These are phyloP conservation scores for Evernia prunastri DNA, from an alignment of 495 filamentous ascomycete genomes.

Conservation along the genomic window DNA sequence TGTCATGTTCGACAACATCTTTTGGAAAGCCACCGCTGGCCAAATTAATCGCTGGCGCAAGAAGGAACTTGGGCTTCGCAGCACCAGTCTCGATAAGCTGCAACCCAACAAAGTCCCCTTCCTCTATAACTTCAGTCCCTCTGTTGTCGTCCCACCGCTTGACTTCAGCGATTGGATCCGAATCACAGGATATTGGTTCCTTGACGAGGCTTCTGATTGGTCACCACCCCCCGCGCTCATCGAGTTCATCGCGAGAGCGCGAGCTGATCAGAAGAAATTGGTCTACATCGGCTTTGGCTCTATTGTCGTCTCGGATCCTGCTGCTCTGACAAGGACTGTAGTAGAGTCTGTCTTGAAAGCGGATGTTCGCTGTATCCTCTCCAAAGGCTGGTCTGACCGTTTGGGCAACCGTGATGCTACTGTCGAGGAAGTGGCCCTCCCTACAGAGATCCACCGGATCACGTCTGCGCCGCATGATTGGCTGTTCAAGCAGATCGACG, in stretches of 20 bases:
- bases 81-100: constrained; percentile 82
- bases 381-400: constrained; percentile 98
- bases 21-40: constrained; percentile 87
- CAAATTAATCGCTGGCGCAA: constrained; percentile 94
- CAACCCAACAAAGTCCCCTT: constrained; percentile 96
- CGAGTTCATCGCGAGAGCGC: constrained; percentile 74
- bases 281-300: constrained; percentile 98
- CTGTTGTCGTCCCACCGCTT: constrained; percentile 82
- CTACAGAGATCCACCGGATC: constrained; percentile 77
- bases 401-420: constrained; percentile 53
- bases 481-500: constrained; percentile 91
- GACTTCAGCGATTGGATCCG: constrained; percentile 98
- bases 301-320: constrained; percentile 87
- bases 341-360: constrained; percentile 87
- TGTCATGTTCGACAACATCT: constrained; percentile 93
- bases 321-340: constrained; percentile 78
- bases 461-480: constrained; percentile 92
- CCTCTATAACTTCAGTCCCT: constrained; percentile 93
- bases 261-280: constrained; percentile 77
- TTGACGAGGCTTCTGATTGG: constrained; percentile 75
- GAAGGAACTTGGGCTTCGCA: constrained; percentile 66
- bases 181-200: constrained; percentile 96
- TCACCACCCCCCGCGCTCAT: constrained; percentile 65
- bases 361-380: constrained; percentile 89
- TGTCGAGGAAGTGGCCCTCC: constrained; percentile 64